Percentiles rank a stretch among this genome's conserved stretches.
These are phyloP conservation scores for Schizonepeta tenuifolia DNA, from an alignment of 257 asterid genomes.

Conservation along the genomic window DNA sequence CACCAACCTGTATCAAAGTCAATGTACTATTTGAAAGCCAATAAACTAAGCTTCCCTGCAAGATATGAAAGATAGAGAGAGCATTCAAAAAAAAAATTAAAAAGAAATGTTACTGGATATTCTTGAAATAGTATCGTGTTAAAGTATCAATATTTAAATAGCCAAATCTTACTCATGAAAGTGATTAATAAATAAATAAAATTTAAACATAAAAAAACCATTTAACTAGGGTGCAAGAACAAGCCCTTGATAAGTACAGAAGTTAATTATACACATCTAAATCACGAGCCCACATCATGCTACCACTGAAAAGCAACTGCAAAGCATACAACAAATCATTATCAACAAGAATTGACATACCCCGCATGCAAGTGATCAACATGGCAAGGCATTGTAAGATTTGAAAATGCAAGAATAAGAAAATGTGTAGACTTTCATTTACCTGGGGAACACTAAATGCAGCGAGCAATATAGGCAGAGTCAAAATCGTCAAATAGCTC, in stretches of 20 bases:
- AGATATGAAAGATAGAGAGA: constrained; percentile 26
- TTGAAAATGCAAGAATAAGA: constrained; percentile 21
- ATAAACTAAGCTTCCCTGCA: constrained; percentile 88
- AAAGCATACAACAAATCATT: background rate
- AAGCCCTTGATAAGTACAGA: constrained; percentile 19
- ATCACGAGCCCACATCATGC: constrained; percentile 7
- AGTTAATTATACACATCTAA: constrained; percentile 1
- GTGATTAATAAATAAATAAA: too few relatives aligned
- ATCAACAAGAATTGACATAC: constrained; percentile 1
- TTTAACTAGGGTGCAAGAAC: constrained; percentile 1
- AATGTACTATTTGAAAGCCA: constrained; percentile 86
- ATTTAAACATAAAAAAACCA: background rate
- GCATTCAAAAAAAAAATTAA: constrained; percentile 16
- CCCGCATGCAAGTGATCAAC: constrained; percentile 24
- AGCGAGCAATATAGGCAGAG: constrained; percentile 63
- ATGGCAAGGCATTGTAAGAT: constrained; percentile 25
- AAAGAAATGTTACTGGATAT: constrained; percentile 10
- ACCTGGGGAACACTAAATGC: constrained; percentile 83
- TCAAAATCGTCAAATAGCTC: constrained; percentile 66
- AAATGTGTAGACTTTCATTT: constrained; percentile 23
- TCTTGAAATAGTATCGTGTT: constrained; percentile 4
- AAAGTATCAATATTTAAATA: constrained; percentile 8
- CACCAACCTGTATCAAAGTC: constrained; percentile 67
- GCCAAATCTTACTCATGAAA: background rate
- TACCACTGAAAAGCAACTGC: constrained; percentile 2